phyloP scores from a whole-genome alignment of 805 yeast species.

The Pichia nakasei region DNA sequence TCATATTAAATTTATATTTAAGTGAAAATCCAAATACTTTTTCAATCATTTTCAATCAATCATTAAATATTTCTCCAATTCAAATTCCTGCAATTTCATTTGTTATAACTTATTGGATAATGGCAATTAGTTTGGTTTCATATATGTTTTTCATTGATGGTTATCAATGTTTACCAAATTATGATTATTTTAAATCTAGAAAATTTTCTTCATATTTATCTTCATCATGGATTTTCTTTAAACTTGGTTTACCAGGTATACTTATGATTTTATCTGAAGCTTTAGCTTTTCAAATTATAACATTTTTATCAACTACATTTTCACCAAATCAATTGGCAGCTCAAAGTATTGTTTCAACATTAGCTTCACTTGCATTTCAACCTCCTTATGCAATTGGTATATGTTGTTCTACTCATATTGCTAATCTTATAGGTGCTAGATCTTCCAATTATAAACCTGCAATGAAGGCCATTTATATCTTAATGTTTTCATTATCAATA shows the following conservation, averaged over 20 bases:
- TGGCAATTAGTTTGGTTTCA: slow-evolving; percentile 44
- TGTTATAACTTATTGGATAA: slow-evolving; percentile 58
- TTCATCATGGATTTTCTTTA: slow-evolving; percentile 27
- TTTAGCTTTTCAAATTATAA: slow-evolving; percentile 45
- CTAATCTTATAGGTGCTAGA: slow-evolving; percentile 46
- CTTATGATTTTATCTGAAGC: slow-evolving; percentile 50
- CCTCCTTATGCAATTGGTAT: slow-evolving; percentile 44
- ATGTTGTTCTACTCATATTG: slow-evolving; percentile 43
- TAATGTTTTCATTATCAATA: slow-evolving; percentile 27
- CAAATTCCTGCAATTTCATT: slow-evolving; percentile 67
- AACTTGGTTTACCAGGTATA: slow-evolving; percentile 43
- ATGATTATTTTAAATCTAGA: slow-evolving; percentile 26
- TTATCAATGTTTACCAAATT: slow-evolving; percentile 49
- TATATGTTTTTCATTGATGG: slow-evolving; percentile 57
- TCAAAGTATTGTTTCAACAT: slow-evolving; percentile 41
- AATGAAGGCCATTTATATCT: slow-evolving; percentile 28
- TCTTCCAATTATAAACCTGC: slow-evolving; percentile 28
- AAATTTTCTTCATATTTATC: not conserved
- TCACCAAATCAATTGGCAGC: slow-evolving; percentile 43
- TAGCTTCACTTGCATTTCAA: slow-evolving; percentile 42
- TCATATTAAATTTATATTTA: slow-evolving; percentile 46
- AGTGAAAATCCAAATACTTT: slow-evolving; percentile 55
- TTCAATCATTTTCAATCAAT: not conserved
- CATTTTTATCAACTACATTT: slow-evolving; percentile 40
- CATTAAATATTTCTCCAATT: not conserved